Base-by-base conservation (phyloP, 2,329 filamentous ascomycete species). In the Aspergillus tubingensis region DNA sequence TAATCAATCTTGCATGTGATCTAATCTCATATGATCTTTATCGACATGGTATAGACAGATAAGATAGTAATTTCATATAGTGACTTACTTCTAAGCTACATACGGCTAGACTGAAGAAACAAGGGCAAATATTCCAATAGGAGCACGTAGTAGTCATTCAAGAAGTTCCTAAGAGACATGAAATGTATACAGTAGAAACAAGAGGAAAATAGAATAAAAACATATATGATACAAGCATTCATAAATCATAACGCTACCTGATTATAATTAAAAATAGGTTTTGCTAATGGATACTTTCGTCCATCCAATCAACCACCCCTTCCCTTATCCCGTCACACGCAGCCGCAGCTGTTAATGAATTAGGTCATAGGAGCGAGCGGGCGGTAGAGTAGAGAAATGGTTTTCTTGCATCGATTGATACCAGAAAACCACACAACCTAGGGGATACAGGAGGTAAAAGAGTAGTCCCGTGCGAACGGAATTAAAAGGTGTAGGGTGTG, bases 241-340 rank as follows among this genome's bases (percentile, higher is more conserved):
- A 65, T 67, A 60, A 67, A 61, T 67, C 65, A 65, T 67, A 64
- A 65, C 54, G 58, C 65, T 67, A 63, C 59, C 63, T 58, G 60
- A 64, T 66, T 67, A 67, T 48, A 55, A 62, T 59, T 67, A 67
- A 65, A 38, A 62, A 66, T 66, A 61, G 38, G 51, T 59, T 30
- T 19, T 59, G 61, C 44, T 60, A 30, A 62, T 58, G 54, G 57
- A 64, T 60, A 65, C 8, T 21, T 2, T 15, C 32, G 6, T 15
- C 32, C 32, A 36, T 36, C 32, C 32, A 13, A 36, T 41, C 39
- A 27, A 36, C 47, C 27, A 32, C 25, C n/a, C 43, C 11, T 41
- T 8, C 32, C 32, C 32, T 13, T 11, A 15, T 1, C 41, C 41
- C 19, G 30, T 21, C 51, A 41, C 32, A 39, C 21, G 27, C 6